phyloP scores from a whole-genome alignment of 164 flowering plant species.

The Vitis labrusca region DNA sequence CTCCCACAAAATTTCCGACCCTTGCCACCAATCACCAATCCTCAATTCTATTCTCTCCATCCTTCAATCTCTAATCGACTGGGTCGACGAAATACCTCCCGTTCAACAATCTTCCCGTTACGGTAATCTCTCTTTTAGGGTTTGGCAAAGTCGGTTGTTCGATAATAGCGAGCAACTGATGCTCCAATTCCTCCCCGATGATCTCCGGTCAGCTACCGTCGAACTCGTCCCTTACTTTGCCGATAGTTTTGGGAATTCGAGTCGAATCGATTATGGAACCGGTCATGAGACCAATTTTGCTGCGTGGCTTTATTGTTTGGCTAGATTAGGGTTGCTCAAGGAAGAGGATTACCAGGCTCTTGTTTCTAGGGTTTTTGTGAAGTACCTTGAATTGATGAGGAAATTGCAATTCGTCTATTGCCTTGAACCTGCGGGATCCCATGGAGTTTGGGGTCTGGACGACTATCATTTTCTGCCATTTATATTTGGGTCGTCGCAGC shows the following conservation, averaged over 20 bases:
- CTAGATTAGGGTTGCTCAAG: slow-evolving; percentile 52
- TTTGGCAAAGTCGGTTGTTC: slow-evolving; percentile 64
- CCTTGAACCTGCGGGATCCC: slow-evolving; percentile 96
- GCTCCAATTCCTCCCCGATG: slow-evolving; percentile 34
- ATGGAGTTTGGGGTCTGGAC: slow-evolving; percentile 98
- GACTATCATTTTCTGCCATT: slow-evolving; percentile 95
- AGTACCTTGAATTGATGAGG: slow-evolving; percentile 86
- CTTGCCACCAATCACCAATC: slow-evolving; percentile 50
- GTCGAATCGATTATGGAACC: slow-evolving; percentile 69
- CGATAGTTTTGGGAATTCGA: slow-evolving; percentile 63
- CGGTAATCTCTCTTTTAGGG: slow-evolving; percentile 71
- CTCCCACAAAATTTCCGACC: slow-evolving; percentile 69
- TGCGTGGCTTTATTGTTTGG: slow-evolving; percentile 66
- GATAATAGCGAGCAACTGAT: slow-evolving; percentile 33
- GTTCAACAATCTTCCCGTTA: slow-evolving; percentile 66
- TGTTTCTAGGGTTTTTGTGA: slow-evolving; percentile 72
- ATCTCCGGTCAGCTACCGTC: slow-evolving; percentile 27
- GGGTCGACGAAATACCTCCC: slow-evolving; percentile 80
- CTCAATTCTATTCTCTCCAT: slow-evolving; percentile 36
- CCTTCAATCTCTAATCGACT: slow-evolving; percentile 43
- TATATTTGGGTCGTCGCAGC: slow-evolving; percentile 90
- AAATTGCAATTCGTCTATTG: slow-evolving; percentile 67
- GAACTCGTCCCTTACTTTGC: slow-evolving; percentile 60
- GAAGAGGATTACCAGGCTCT: slow-evolving; percentile 82
- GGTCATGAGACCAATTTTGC: slow-evolving; percentile 80